Evolutionary conservation across 257 asterid genomes (phyloP), one percentile per base, ranked within the genome.

Genomic region (Fraxinus americana): DNA sequence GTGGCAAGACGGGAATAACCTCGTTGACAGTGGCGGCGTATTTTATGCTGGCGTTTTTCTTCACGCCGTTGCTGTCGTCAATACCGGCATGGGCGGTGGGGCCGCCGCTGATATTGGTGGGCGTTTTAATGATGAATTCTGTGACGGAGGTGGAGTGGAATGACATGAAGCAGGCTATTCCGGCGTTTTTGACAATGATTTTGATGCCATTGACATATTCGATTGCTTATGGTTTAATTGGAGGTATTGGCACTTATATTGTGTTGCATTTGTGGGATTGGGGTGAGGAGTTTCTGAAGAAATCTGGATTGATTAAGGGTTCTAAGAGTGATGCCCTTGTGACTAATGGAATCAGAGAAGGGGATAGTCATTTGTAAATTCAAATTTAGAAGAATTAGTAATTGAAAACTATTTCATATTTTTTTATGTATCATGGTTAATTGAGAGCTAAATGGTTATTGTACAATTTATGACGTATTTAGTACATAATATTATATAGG

Each of bases 81-180:
- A 94, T 94, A 4, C 99, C 98, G 84, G 72, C 96, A 71, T 92
- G 98, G 98, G 99, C 99, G 75, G 98, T 94, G 83, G 99, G 99
- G 82, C 99, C 98, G 77, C 98, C 97, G 83, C 85, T 94, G 77
- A 78, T 92, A 34, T 73, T 94, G 82, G 99, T 94, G 73, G 99
- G 99, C 21, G 97, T 93, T 29, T 45, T 94, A 89, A 94, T 94
- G 99, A 94, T 94, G 99, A 88, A 19, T 85, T 79, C 98, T 73
- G 99, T 91, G 84, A 91, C 83, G 89, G 98, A 92, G 82, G 89
- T 94, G 41, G 97, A 95, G 23, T 92, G 99, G 99, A 87, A 81
- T 14, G 99, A 95, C 14, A 90, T 95, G 98, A 75, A 93, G 89
- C 88, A 95, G 85, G 98, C 97, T 16, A 88, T 95, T 25, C 98